Evolutionary conservation across 345 rosid genomes (phyloP).

Genomic region (Salix exigua): DNA sequence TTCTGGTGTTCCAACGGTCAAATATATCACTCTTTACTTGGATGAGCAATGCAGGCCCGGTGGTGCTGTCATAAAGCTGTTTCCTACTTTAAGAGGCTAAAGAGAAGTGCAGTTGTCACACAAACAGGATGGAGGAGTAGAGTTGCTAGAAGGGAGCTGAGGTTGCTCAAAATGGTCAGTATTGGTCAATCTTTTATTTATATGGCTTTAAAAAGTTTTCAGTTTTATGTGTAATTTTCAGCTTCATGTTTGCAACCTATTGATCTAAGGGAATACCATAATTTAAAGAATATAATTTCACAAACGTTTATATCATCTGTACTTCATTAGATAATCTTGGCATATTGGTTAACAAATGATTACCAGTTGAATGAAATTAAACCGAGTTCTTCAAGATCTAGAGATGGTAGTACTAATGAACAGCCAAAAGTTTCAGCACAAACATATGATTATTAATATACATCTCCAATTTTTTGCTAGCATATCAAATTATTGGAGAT

Average conservation of each 20-base stretch:
- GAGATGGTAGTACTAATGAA: background rate
- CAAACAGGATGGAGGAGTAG: constrained; percentile 82
- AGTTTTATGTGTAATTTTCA: background rate
- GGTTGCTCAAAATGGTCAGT: constrained; percentile 75
- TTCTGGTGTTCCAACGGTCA: background rate
- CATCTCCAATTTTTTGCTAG: constrained; percentile 8
- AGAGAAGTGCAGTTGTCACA: constrained; percentile 52
- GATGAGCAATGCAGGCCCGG: constrained; percentile 43
- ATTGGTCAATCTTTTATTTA: constrained; percentile 3
- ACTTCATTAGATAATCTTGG: background rate
- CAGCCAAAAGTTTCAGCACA: background rate
- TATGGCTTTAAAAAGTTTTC: background rate
- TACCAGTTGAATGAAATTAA: background rate
- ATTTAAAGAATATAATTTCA: background rate
- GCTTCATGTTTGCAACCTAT: background rate
- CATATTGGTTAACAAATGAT: background rate
- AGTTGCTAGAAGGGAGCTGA: constrained; percentile 58
- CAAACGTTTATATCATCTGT: background rate
- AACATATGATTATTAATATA: background rate
- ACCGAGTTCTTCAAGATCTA: background rate
- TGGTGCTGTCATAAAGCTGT: constrained; percentile 63
- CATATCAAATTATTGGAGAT: too few species aligned
- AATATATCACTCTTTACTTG: background rate
- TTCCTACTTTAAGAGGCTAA: constrained; percentile 54
- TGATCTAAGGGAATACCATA: background rate